phyloP scores from a whole-genome alignment of 768 basidiomycete genomes.

The Suillus subaureus region DNA sequence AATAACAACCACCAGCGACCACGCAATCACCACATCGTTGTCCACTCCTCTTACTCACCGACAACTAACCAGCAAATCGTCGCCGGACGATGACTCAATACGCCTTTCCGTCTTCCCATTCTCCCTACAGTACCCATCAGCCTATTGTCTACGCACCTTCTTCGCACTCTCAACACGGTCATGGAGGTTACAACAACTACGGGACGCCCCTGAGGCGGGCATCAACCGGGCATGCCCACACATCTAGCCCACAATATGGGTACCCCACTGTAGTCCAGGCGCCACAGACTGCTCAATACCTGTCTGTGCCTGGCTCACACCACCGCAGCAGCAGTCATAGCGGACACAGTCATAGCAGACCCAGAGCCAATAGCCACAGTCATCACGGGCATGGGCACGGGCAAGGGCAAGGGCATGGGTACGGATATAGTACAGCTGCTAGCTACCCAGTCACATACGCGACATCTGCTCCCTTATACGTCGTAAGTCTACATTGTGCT shows the following conservation, averaged over 20 bases:
- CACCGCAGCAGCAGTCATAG: conserved; percentile 21
- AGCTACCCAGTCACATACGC: conserved; percentile 15
- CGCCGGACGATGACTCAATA: conserved; percentile 21
- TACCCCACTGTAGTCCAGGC: conserved; percentile 1
- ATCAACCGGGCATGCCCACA: conserved; percentile 12
- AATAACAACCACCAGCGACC: too few relatives aligned
- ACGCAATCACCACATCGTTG: not conserved
- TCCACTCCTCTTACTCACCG: not conserved
- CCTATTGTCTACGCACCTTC: conserved; percentile 14
- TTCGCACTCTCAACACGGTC: not conserved
- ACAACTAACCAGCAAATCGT: not conserved
- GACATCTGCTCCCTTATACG: conserved; percentile 7
- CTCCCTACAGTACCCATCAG: conserved; percentile 4
- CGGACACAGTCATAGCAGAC: conserved; percentile 13
- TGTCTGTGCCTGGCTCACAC: conserved; percentile 16
- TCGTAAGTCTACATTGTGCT: conserved; percentile 16
- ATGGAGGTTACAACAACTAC: conserved; percentile 8
- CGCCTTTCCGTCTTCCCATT: conserved; percentile 23
- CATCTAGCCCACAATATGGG: conserved; percentile 2
- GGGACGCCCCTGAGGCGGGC: conserved; percentile 15
- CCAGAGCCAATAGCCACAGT: conserved; percentile 12
- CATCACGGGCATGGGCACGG: not conserved
- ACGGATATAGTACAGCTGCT: conserved; percentile 11
- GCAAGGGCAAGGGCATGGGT: not conserved
- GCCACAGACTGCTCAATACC: conserved; percentile 6